Evolutionary conservation across 805 yeast species (phyloP).

Genomic region (Candida lessepsii): DNA sequence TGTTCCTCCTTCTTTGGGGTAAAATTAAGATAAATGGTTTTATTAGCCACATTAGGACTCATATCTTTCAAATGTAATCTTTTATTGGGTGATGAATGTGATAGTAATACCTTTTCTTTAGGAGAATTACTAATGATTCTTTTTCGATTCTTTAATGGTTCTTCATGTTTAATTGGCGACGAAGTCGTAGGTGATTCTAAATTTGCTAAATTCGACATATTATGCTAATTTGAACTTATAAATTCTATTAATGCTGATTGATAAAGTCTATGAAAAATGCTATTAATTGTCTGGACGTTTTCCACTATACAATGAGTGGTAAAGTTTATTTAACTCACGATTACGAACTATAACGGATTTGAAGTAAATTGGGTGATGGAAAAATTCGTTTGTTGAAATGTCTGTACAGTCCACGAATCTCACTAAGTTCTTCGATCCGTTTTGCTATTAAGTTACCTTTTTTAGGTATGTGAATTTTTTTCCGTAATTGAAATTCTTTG

Average conservation of each 20-base stretch:
- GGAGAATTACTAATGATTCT: constrained; percentile 9
- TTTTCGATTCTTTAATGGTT: constrained; percentile 6
- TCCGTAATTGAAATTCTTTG: constrained; percentile 4
- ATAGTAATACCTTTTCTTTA: constrained; percentile 7
- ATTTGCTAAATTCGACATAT: constrained; percentile 7
- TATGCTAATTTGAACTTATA: constrained; percentile 1
- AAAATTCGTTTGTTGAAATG: constrained; percentile 4
- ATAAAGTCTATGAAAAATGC: background rate
- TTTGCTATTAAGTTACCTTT: constrained; percentile 9
- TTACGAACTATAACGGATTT: too few relatives aligned
- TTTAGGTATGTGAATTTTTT: constrained; percentile 7
- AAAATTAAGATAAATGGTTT: constrained; percentile 23
- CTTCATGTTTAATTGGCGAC: constrained; percentile 7
- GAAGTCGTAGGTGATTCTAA: constrained; percentile 11
- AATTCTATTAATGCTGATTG: constrained; percentile 4
- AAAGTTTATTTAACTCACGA: too few relatives aligned
- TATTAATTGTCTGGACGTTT: too few relatives aligned
- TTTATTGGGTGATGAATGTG: constrained; percentile 17
- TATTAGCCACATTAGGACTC: constrained; percentile 36
- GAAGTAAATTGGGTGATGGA: constrained; percentile 1
- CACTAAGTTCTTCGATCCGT: background rate
- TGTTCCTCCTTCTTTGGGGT: constrained; percentile 12
- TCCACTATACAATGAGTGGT: too few relatives aligned
- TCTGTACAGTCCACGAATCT: constrained; percentile 6
- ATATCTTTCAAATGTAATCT: constrained; percentile 30